Evolutionary conservation across 2,329 filamentous ascomycete species (phyloP).

Genomic region (Onygenales sp.): DNA sequence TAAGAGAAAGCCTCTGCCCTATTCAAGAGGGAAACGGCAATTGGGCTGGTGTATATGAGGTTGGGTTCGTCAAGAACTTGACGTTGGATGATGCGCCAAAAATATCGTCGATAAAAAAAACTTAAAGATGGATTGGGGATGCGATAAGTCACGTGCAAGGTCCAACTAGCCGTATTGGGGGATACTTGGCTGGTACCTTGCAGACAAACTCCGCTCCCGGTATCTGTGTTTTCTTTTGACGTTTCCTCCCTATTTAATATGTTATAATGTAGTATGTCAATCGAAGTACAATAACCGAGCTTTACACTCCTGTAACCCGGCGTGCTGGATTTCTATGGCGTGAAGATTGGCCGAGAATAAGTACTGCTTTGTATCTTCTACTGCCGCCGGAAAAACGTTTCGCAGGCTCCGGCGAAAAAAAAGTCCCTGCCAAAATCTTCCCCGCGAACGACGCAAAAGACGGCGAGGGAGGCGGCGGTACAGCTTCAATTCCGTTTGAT

Average conservation of each 20-base stretch:
- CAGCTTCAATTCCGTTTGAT: background rate
- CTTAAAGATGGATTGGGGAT: background rate
- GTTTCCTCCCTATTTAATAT: too few relatives aligned
- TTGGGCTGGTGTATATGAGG: background rate
- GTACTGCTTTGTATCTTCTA: background rate
- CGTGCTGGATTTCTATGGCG: background rate
- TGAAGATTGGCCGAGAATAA: background rate
- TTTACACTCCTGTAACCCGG: background rate
- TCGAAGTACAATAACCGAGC: too few relatives aligned
- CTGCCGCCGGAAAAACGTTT: constrained; percentile 1
- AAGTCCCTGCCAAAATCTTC: background rate
- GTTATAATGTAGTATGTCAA: too few relatives aligned
- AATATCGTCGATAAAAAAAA: background rate
- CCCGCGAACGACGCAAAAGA: background rate
- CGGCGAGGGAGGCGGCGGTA: background rate
- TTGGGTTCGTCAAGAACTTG: background rate
- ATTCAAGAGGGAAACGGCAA: background rate
- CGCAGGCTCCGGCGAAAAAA: constrained; percentile 1
- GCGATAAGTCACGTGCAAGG: background rate
- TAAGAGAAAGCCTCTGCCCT: background rate
- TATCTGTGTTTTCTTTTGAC: too few relatives aligned
- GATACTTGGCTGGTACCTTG: too few relatives aligned
- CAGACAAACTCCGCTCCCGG: too few relatives aligned
- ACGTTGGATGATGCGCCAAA: background rate
- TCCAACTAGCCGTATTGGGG: background rate